These are phyloP conservation scores for Saccharomyces hybrid DNA, from an alignment of 1,139 yeast species.

Conservation along the genomic window DNA sequence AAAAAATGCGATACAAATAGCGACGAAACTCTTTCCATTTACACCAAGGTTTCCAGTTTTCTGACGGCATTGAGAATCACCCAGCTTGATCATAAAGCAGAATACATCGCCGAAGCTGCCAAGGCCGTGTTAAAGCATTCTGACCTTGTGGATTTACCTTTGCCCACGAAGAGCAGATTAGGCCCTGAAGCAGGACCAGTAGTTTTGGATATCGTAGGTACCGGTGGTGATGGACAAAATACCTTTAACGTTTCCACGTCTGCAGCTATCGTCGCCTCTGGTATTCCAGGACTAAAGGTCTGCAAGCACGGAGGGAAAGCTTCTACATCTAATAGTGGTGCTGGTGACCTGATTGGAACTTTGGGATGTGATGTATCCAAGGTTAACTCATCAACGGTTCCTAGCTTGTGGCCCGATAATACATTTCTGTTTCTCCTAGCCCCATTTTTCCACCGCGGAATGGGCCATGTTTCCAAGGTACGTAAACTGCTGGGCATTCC, in stretches of 20 bases:
- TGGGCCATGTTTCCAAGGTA: conserved; percentile 75
- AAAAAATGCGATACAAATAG: conserved; percentile 2
- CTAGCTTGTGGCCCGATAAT: conserved; percentile 45
- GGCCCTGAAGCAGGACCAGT: conserved; percentile 26
- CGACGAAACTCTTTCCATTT: conserved; percentile 5
- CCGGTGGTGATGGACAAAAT: conserved; percentile 97
- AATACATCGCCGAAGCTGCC: conserved; percentile 80
- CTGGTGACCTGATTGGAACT: conserved; percentile 75
- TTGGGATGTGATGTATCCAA: conserved; percentile 72
- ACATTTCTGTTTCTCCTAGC: conserved; percentile 78
- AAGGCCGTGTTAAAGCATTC: conserved; percentile 58
- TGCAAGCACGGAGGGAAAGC: conserved; percentile 97
- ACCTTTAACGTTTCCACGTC: conserved; percentile 95
- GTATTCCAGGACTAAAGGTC: conserved; percentile 64
- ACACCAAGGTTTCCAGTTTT: conserved; percentile 71
- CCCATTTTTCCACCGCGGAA: conserved; percentile 90
- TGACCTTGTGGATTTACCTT: conserved; percentile 35
- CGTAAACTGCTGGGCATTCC: conserved; percentile 78
- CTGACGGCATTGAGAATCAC: conserved; percentile 65
- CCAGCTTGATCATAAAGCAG: conserved; percentile 77
- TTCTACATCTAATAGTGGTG: conserved; percentile 83
- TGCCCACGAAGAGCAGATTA: conserved; percentile 1
- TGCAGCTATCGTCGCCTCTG: conserved; percentile 88
- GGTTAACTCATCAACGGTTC: conserved; percentile 60
- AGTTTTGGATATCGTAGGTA: conserved; percentile 86